phyloP scores from a whole-genome alignment of 2,329 filamentous ascomycete genomes.

The Penicillium sp. region DNA sequence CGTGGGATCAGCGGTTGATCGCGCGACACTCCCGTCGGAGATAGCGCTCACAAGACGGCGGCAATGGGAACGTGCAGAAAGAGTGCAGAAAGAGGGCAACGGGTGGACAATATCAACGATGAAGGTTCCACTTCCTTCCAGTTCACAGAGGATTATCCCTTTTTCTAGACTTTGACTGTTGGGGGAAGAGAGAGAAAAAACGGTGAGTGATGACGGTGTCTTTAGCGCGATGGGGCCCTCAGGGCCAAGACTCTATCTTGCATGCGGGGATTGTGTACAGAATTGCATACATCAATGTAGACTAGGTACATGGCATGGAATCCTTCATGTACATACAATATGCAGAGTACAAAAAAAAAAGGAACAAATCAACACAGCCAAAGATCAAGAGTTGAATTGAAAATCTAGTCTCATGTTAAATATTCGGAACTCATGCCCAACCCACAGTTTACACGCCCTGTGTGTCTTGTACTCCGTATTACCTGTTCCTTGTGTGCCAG shows the following conservation, averaged over 20 bases:
- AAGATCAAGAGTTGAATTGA: not conserved
- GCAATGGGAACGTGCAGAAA: slow-evolving; percentile 16
- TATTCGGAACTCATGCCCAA: not conserved
- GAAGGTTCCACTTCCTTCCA: not conserved
- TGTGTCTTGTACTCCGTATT: not conserved
- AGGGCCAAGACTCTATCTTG: slow-evolving; percentile 22
- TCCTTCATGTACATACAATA: not conserved
- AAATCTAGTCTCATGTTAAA: not conserved
- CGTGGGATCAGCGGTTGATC: slow-evolving; percentile 25
- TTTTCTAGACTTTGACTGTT: not conserved
- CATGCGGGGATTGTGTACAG: slow-evolving; percentile 20
- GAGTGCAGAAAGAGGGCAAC: slow-evolving; percentile 11
- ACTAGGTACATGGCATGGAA: not conserved
- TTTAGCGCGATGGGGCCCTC: slow-evolving; percentile 23
- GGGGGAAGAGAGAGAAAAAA: slow-evolving; percentile 20
- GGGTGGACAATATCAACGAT: not conserved
- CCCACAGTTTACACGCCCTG: not conserved
- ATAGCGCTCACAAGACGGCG: slow-evolving; percentile 12
- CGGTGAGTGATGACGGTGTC: slow-evolving; percentile 22
- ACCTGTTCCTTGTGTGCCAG: slow-evolving; percentile 9
- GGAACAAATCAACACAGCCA: not conserved
- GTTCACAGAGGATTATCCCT: not conserved
- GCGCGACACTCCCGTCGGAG: slow-evolving; percentile 20
- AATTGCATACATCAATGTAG: slow-evolving; percentile 7
- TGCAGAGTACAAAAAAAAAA: not conserved